A percentile compares a stretch with the other conserved stretches of the same genome.
phyloP scores from a whole-genome alignment of 768 basidiomycete species.

The Mycena metata region DNA sequence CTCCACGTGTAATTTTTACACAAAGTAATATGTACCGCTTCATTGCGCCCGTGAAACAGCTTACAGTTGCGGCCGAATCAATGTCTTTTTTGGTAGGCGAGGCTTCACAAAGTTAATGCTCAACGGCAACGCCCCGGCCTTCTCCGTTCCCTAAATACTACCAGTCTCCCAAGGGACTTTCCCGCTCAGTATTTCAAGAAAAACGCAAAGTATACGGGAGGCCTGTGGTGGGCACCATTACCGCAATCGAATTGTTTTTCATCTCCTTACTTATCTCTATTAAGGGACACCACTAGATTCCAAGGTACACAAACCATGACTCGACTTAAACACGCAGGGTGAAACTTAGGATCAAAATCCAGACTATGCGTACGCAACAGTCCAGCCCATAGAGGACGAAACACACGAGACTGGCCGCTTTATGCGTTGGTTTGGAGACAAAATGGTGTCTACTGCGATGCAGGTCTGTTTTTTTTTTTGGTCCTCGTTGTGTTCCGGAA shows the following conservation, averaged over 20 bases:
- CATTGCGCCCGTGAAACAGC: too few species aligned
- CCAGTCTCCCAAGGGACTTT: too few species aligned
- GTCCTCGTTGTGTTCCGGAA: background rate
- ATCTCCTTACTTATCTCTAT: background rate
- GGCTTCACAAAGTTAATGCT: conserved; percentile 41
- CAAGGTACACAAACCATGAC: conserved; percentile 22
- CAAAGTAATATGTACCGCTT: too few species aligned
- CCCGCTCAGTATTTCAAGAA: conserved; percentile 22
- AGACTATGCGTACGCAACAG: too few species aligned
- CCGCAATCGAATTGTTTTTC: background rate
- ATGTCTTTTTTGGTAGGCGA: too few species aligned
- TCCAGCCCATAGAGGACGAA: too few species aligned
- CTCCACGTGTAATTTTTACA: too few species aligned
- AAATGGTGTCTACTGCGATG: conserved; percentile 7
- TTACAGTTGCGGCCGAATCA: too few species aligned
- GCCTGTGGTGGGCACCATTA: conserved; percentile 25
- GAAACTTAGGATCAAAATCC: background rate
- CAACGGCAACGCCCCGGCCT: conserved; percentile 36
- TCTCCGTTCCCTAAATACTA: conserved; percentile 12
- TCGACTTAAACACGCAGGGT: background rate
- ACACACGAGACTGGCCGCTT: too few species aligned
- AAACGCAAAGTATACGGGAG: conserved; percentile 10
- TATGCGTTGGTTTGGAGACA: too few species aligned
- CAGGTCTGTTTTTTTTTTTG: background rate
- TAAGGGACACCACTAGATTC: conserved; percentile 28